phyloP scores from a whole-genome alignment of 495 filamentous ascomycete species.

The Amniculicola lignicola region DNA sequence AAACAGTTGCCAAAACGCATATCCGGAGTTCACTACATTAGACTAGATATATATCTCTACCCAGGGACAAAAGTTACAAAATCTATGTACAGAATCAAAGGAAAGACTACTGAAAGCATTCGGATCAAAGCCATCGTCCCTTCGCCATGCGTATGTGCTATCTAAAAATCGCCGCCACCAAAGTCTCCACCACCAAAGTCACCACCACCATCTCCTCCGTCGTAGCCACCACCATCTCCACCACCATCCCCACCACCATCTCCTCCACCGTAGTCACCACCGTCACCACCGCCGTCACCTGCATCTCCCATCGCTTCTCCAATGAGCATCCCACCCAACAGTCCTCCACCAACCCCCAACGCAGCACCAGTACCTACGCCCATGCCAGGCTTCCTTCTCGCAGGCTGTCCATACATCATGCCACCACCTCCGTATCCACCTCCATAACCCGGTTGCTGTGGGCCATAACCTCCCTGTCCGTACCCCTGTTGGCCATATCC shows the following conservation, averaged over 20 bases:
- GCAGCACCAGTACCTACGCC: conserved; percentile 68
- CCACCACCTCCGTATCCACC: conserved; percentile 16
- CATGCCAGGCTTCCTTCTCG: conserved; percentile 48
- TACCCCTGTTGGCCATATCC: conserved; percentile 25
- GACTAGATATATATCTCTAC: too few species aligned
- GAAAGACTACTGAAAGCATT: too few species aligned
- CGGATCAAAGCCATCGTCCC: too few species aligned
- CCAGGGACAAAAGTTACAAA: too few species aligned
- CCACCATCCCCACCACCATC: conserved; percentile 37
- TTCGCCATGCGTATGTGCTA: too few species aligned
- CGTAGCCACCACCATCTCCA: conserved; percentile 47
- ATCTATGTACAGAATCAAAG: too few species aligned
- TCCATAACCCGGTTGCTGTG: not conserved
- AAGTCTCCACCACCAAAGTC: conserved; percentile 32
- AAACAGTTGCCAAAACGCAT: too few species aligned
- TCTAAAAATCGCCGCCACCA: conserved; percentile 51
- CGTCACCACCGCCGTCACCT: conserved; percentile 35
- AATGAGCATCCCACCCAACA: conserved; percentile 68
- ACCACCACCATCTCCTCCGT: conserved; percentile 36
- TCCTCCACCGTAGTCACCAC: conserved; percentile 21
- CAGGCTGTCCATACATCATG: conserved; percentile 1
- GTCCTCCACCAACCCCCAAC: conserved; percentile 70
- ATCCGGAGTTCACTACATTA: too few species aligned
- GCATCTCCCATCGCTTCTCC: conserved; percentile 54
- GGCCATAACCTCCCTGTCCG: conserved; percentile 17